Evolutionary conservation across 169 alveolate species (phyloP), one percentile per base, ranked within the genome.

Genomic region (Theileria sp.): DNA sequence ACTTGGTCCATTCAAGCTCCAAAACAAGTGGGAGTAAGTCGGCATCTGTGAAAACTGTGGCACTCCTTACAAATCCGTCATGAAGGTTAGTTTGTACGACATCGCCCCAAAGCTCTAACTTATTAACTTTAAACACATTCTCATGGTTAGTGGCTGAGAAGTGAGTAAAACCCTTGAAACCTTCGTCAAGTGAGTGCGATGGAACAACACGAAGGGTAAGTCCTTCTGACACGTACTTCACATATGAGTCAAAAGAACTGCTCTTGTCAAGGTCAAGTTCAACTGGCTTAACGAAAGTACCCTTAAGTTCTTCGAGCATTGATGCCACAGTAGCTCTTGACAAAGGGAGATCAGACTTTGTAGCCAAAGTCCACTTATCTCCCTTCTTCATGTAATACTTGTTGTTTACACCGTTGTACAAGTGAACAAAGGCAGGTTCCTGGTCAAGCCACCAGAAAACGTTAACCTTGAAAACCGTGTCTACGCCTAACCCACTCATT

Each of bases 311-410:
- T 7, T 44, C 34, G 32, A 66, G 75, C 75, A 66, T 28, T 21
- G 75, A 66, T 19, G 28, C 75, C 51, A 66, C 32, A 9, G 25
- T 38, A 0, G 51, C 26, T 21, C 58, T 44, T 38, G 51, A 28
- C 44, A 66, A 25, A 19, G 75, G 75, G 6, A 36, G 23, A 26
- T n/a, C 75, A n/a, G 30, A n/a, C 61, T 32, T 36, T 3, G 13
- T 32, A 17, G 58, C 32, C 32, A 66, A 38, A n/a, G 34, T 64
- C 44, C 26, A 66, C 58, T n/a, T 66, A 26, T 32, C 34, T 66
- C 75, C 75, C 75, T 36, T 36, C 28, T 66, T 66, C 51, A 36
- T 25, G 75, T 66, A 66, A 10, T 66, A 66, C 75, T 66, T 66
- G 75, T 66, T 32, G 8, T 66, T 25, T 21, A 44, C 51, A 21